Evolutionary conservation across 1,139 yeast species (phyloP), one percentile per base, ranked within the genome.

Genomic region (Geotrichum australiense): DNA sequence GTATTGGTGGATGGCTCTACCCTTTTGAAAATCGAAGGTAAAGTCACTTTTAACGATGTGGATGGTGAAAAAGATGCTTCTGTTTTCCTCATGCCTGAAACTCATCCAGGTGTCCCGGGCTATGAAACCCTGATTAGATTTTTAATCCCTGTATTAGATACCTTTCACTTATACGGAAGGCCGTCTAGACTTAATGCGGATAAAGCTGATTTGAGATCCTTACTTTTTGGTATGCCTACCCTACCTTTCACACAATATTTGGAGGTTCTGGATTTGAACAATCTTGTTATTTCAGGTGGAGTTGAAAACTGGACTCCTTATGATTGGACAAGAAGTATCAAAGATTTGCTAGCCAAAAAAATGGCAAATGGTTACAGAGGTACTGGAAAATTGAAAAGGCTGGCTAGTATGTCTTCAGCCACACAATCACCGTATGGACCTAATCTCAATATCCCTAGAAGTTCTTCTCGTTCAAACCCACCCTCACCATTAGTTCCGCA

Each of bases 81-180:
- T n/a, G 77, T 91, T 27, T 89, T 89, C 58, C 66, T 91, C 50
- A 89, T 91, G 96, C 96, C 97, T 4, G 96, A 91, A 58, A 82
- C 75, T 55, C 97, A 87, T 61, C 80, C 89, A 28, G 80, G 95
- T 10, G 96, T 91, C 30, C 93, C 93, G 0, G 96, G 97, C 5
- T 89, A 80, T 61, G 97, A 91, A 61, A 89, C 97, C 1, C 71
- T 89, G 54, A 89, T 91, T 47, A 70, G 97, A 50, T 87, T 86
- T 57, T 65, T 91, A 54, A 71, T 91, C 4, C 97, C 97, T 0
- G 66, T 85, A 19, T 69, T 86, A 64, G 96, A 91, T 58, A 75
- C 94, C 1, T 91, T 87, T 64, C 80, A 80, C 33, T 70, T 91
- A 35, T 91, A 91, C 56, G 98, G 98, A 26, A 74, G 98, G 48